These are phyloP conservation scores for Fusarium verrucosum DNA, from an alignment of 2,329 filamentous ascomycete species.

Conservation along the genomic window DNA sequence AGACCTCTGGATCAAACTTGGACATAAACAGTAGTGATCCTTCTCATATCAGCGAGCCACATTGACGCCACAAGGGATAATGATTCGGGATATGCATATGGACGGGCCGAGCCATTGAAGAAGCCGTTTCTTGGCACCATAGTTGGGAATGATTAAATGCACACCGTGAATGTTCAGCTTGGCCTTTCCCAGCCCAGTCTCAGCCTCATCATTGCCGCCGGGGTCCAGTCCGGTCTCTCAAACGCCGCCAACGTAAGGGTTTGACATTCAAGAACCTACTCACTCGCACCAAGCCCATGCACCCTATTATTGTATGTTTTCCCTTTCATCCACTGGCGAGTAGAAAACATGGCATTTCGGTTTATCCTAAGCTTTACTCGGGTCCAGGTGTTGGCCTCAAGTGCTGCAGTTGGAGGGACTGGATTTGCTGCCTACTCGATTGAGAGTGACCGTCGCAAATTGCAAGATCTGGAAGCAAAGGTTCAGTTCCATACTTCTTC, in stretches of 20 bases:
- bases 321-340: accelerated
- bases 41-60: background rate
- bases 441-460: background rate
- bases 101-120: constrained; percentile 1
- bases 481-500: background rate
- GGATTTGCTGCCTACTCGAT: background rate
- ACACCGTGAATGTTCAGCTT: background rate
- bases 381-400: background rate
- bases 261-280: background rate
- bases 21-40: background rate
- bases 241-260: background rate
- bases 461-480: background rate
- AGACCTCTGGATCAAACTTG: background rate
- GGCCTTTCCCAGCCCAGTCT: background rate
- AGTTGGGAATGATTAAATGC: background rate
- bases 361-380: background rate
- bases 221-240: background rate
- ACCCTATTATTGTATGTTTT: background rate
- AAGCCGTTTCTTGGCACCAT: background rate
- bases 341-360: background rate
- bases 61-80: background rate
- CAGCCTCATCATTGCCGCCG: background rate
- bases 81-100: background rate
- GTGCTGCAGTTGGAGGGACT: background rate
- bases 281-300: accelerated